A percentile compares a stretch with the other conserved stretches of the same genome.
These are phyloP conservation scores for Ustilago hordei DNA, from an alignment of 1,284 basidiomycete genomes.

Conservation along the genomic window DNA sequence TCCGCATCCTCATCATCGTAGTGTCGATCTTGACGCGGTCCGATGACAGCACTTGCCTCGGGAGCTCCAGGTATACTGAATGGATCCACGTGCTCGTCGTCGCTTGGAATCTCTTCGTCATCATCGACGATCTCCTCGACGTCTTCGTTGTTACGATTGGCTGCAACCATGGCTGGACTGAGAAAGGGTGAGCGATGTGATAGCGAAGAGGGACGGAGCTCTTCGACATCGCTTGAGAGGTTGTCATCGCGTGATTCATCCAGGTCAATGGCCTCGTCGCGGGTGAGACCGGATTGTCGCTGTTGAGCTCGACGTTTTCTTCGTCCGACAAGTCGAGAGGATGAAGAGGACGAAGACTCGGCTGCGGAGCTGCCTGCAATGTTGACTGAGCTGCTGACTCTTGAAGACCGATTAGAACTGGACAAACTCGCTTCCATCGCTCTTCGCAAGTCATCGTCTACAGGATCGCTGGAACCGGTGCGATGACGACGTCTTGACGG, in stretches of 20 bases:
- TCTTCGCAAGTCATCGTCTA: conserved; percentile 49
- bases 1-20: conserved; percentile 65
- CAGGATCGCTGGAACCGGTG: conserved; percentile 20
- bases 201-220: conserved; percentile 20
- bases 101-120: conserved; percentile 37
- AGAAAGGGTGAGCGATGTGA: conserved; percentile 50
- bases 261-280: conserved; percentile 47
- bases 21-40: conserved; percentile 44
- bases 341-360: conserved; percentile 17
- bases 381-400: conserved; percentile 22
- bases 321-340: conserved; percentile 31
- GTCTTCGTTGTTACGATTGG: conserved; percentile 46
- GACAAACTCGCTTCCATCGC: conserved; percentile 51
- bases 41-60: conserved; percentile 49
- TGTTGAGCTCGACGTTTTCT: conserved; percentile 45
- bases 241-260: conserved; percentile 34
- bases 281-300: conserved; percentile 39
- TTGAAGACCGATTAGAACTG: conserved; percentile 15
- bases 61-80: conserved; percentile 49
- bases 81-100: conserved; percentile 47
- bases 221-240: conserved; percentile 34
- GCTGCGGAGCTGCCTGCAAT: background rate
- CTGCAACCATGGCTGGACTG: conserved; percentile 43
- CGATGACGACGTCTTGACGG: conserved; percentile 46
- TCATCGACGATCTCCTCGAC: conserved; percentile 51